phyloP scores from a whole-genome alignment of 108 stramenopile species.

The Stephanodiscus minutulus region DNA sequence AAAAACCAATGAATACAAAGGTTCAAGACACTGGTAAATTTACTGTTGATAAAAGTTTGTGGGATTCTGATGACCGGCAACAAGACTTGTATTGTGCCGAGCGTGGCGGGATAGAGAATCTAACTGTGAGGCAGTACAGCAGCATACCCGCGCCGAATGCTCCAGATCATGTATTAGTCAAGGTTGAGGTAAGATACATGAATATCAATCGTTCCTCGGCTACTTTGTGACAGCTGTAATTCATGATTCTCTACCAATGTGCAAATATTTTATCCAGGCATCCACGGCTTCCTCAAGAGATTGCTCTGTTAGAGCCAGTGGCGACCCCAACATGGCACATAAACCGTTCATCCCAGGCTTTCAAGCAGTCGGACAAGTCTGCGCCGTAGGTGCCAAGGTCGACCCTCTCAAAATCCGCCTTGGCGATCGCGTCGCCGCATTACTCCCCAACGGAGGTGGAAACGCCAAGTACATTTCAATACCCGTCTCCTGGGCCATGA shows the following conservation, averaged over 20 bases:
- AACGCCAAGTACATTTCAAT: slow-evolving; percentile 69
- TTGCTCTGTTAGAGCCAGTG: slow-evolving; percentile 52
- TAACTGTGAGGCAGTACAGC: slow-evolving; percentile 31
- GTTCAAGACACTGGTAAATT: neutral
- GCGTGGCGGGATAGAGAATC: slow-evolving; percentile 24
- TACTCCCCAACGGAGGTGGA: slow-evolving; percentile 57
- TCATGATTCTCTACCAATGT: neutral
- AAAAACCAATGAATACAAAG: neutral
- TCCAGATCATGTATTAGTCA: slow-evolving; percentile 52
- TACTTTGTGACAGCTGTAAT: neutral
- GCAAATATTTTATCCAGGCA: slow-evolving; percentile 36
- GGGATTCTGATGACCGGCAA: slow-evolving; percentile 13
- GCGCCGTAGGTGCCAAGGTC: slow-evolving; percentile 33
- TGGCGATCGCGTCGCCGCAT: slow-evolving; percentile 69
- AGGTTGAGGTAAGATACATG: slow-evolving; percentile 48
- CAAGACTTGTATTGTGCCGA: slow-evolving; percentile 29
- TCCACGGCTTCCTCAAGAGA: slow-evolving; percentile 68
- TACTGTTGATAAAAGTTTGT: neutral
- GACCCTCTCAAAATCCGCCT: slow-evolving; percentile 12
- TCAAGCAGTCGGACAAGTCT: slow-evolving; percentile 59
- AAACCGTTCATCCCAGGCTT: slow-evolving; percentile 59
- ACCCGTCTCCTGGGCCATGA: slow-evolving; percentile 47
- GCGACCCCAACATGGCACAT: slow-evolving; percentile 23
- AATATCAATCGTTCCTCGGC: no score
- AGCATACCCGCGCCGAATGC: slow-evolving; percentile 23